A percentile compares a stretch with the other conserved stretches of the same genome.
Evolutionary conservation across 2,329 filamentous ascomycete species (phyloP).

Genomic region (Penicillium thymicola): DNA sequence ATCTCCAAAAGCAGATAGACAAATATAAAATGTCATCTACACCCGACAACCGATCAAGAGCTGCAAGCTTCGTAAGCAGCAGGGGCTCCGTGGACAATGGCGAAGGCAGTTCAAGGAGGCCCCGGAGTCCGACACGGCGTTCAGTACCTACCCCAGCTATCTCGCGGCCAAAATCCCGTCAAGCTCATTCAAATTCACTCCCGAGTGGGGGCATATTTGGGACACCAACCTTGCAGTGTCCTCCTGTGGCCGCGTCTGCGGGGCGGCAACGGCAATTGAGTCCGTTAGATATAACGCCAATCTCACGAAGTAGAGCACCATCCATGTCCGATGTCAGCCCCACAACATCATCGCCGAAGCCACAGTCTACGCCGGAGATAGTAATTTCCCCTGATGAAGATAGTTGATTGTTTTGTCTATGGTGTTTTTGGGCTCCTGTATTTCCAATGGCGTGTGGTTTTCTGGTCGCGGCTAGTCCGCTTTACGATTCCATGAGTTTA

Average conservation of each 20-base stretch:
- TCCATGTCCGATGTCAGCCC: not conserved
- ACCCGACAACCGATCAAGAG: constrained; percentile 12
- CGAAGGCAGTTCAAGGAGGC: constrained; percentile 11
- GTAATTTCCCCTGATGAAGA: not conserved
- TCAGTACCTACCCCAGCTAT: constrained; percentile 10
- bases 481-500: not conserved
- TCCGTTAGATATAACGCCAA: not conserved
- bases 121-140: not conserved
- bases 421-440: not conserved
- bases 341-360: not conserved
- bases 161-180: not conserved
- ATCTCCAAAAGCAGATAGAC: constrained; percentile 25
- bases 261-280: not conserved
- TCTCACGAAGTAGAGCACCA: not conserved
- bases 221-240: not conserved
- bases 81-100: constrained; percentile 11
- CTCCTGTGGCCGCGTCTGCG: not conserved
- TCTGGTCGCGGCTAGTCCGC: not conserved
- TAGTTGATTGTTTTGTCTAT: not conserved
- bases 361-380: not conserved
- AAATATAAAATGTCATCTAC: constrained; percentile 40
- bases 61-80: constrained; percentile 1
- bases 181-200: constrained; percentile 11
- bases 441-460: not conserved
- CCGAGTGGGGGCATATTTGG: not conserved